Evolutionary conservation across 805 yeast genomes (phyloP), one percentile per base, ranked within the genome.

Genomic region (Metschnikowia cubensis): DNA sequence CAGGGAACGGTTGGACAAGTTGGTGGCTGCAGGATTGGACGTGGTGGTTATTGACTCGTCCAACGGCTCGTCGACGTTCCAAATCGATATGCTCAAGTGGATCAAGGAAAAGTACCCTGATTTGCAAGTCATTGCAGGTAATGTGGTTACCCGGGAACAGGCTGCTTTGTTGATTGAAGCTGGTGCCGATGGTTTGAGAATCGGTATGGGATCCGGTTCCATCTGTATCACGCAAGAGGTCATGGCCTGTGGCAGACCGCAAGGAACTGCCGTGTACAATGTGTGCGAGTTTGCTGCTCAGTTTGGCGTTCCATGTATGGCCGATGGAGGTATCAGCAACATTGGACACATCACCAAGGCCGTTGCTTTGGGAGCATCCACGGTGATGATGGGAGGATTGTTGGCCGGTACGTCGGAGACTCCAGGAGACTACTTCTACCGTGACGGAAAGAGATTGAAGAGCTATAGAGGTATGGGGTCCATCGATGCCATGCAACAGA

Each of bases 201-300:
- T 94, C 61, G 99, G 99, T 77, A 94, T 94, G 99, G 99, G 99
- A 68, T 89, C 98, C 33, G 99, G 99, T 65, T 89, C 97, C 55
- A 95, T 95, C 70, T 94, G 99, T 82, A 94, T 94, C 69, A 94
- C 99, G 48, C 99, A 94, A 78, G 99, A 94, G 77, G 99, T 94
- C 53, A 94, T 94, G 99, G 99, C 99, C 47, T 96, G 97, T 76
- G 99, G 99, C 76, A 90, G 99, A 81, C 99, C 99, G 54, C 99
- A 94, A 79, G 99, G 98, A 76, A 90, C 98, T 59, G 99, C 99
- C 54, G 98, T 94, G 49, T 91, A 82, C 80, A 85, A 83, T 59
- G 99, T 94, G 49, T 80, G 94, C 57, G 91, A 92, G 77, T 91
- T 94, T 68, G 95, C 98, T 59, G 85, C 84, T 74, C 81, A 84